Evolutionary conservation across 1,284 basidiomycete species (phyloP), one percentile per base, ranked within the genome.

Genomic region (Ganoderma multipileum): DNA sequence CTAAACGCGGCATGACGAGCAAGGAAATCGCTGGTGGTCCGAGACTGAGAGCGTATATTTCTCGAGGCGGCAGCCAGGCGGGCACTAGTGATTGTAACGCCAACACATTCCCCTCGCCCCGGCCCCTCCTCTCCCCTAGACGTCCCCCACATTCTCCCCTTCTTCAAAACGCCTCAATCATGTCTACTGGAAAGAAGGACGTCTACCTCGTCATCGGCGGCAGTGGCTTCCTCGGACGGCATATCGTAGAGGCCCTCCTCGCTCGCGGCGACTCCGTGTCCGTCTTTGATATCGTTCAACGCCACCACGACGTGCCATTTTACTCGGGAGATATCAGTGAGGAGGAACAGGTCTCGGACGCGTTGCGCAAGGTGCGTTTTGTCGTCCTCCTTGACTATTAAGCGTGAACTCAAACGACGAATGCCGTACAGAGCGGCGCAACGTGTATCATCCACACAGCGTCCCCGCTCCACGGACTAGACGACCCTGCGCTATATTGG

Each of bases 371-470:
- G 85, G 95, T 93, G 18, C 33, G 18, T 68, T 66, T 41, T 50
- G 65, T 18, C 52, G 30, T 66, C 11, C 63, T 9, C n/a, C 14
- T 7, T 18, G 6, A 3, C 20, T 9, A n/a, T 38, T 28, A 16
- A 26, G 23, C 38, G 57, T 28, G 2, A 41, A 39, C 39, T 59
- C 16, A 60, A 39, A 39, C 23, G 23, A n/a, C 9, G 12, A 12
- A 16, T 41, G n/a, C 39, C 58, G 38, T 61, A 28, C 73, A 96
- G 93, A 91, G 91, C 71, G 89, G 89, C 61, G 87, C 94, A 47
- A 95, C 93, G 1, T 93, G 93, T 74, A 93, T 99, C 70, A 96
- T 99, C 74, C 97, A 99, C 81, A 99, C 97, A 11, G 97, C 97
- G 23, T 98, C 97, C 6, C 97, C 97, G 4, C 89, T 90, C 9